A percentile compares a stretch with the other conserved stretches of the same genome.
These are phyloP conservation scores for Trebouxia sp. DNA, from an alignment of 139 green algal species.

Conservation along the genomic window DNA sequence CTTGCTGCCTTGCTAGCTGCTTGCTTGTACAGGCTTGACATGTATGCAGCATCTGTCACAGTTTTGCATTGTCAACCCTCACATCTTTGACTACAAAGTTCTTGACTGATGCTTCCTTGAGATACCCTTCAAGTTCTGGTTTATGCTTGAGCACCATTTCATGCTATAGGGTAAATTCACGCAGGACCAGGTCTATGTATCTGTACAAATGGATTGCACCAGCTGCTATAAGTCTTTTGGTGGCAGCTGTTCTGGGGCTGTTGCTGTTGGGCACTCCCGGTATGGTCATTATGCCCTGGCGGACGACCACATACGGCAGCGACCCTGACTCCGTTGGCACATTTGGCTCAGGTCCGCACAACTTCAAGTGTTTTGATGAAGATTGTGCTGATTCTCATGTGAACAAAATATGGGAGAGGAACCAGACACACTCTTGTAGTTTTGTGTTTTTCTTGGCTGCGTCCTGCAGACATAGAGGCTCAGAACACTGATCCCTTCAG, in stretches of 20 bases:
- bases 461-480: too few relatives aligned
- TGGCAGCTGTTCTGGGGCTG: not conserved
- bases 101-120: too few relatives aligned
- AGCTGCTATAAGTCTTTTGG: not conserved
- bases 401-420: too few relatives aligned
- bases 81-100: too few relatives aligned
- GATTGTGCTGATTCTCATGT: too few relatives aligned
- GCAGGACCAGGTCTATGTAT: not conserved
- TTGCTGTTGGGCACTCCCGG: not conserved
- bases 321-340: conserved; percentile 1
- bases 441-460: too few relatives aligned
- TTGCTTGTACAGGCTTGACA: too few relatives aligned
- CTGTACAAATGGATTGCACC: not conserved
- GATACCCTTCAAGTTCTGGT: too few relatives aligned
- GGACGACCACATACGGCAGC: not conserved
- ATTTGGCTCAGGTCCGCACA: conserved; percentile 11
- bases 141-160: too few relatives aligned
- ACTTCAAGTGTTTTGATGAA: too few relatives aligned
- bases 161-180: conserved; percentile 8
- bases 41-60: not conserved
- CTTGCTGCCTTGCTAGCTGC: not conserved
- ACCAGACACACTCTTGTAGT: too few relatives aligned
- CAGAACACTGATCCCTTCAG: too few relatives aligned
- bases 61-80: not conserved
- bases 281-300: conserved; percentile 5